Evolutionary conservation across 495 filamentous ascomycete genomes (phyloP), one percentile per base, ranked within the genome.

Genomic region (Penicillium dipodomyicola): DNA sequence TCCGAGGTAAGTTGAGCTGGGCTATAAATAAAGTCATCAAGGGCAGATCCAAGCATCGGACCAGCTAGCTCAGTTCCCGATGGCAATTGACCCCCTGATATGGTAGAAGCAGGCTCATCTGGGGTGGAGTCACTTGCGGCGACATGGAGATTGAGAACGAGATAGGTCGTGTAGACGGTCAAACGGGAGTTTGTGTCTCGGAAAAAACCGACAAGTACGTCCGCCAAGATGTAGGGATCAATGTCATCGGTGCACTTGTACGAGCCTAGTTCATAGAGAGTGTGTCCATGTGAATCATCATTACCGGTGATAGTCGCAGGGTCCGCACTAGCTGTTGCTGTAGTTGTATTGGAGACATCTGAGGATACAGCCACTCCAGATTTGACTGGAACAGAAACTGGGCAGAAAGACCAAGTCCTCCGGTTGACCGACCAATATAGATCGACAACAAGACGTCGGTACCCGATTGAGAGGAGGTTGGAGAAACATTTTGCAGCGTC

Each of bases 111-210:
- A 1, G 79, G 74, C n/a, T 75, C 63, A 12, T 66, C 61, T 0
- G 77, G 74, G 12, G 65, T 50, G 22, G 65, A 60, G 32, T 67
- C 60, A 49, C 76, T 70, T 8, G 76, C 72, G 7, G 84, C 82
- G 15, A 75, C 81, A 72, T 87, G 85, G 2, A 88, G 65, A 64
- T 86, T 87, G 52, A 88, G 56, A 14, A 78, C 72, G 5, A 87
- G 48, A 56, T 76, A 82, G 33, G 70, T 72, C 5, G 80, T 81
- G 33, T 74, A 73, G 6, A 69, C 63, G 5, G 71, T 71, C 29
- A 82, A 49, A 7, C 76, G 75, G 14, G 70, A 77, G 23, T 71
- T 67, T 7, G 80, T 84, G 10, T 68, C 52, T 29, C 68, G 52
- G 37, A 86, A 74, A 58, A 81, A 85, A 29, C 72, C 71, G 3